Base-by-base conservation (phyloP, 352 stramenopile species). In the Pythium coloratum region DNA sequence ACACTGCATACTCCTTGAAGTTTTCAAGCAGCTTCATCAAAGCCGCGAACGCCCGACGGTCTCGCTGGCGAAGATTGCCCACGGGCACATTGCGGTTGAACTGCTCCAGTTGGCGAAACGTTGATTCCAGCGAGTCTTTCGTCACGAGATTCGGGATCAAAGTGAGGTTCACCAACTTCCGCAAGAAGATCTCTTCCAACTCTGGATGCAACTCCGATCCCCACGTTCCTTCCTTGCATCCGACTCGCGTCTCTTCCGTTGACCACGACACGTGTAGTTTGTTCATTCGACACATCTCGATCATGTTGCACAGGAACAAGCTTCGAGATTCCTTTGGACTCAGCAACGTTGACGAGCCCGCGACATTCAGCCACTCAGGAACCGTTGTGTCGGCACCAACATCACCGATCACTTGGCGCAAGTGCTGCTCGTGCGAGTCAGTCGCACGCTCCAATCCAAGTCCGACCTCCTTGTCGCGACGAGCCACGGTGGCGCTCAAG, bases 281-380 rank as follows among this genome's bases (percentile, higher is more conserved):
- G 76, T 94, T 96, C 82, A 94, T 91, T 8, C 84, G 81, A 44
- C 85, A 93, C 84, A 96, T 93, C 58, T 96, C 88, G 56, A 96
- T 88, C 75, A 96, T 76, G 56, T 96, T 96, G 67, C 82, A 86
- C 50, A 96, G 42, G 60, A 94, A 93, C 33, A 96, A 55, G 55
- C 84, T 96, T 55, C 88, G 72, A 28, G 82, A 73, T 56, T 94
- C 88, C 60, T 92, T 92, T 16, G 86, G 76, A 56, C 78, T 94
- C 12, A 96, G 69, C 10, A 96, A 50, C 18, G 85, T 92, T 13
- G 84, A 85, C 6, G 88, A 81, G 2, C 88, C 88, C 36, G 88
- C 86, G 57, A 92, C 71, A 36, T 85, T 81, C 26, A 96, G 73
- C 86, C 86, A 94, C 16, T 77, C 64, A 12, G 86, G 84, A 42